Evolutionary conservation across 257 asterid genomes (phyloP).

Genomic region (Solanum etuberosum): DNA sequence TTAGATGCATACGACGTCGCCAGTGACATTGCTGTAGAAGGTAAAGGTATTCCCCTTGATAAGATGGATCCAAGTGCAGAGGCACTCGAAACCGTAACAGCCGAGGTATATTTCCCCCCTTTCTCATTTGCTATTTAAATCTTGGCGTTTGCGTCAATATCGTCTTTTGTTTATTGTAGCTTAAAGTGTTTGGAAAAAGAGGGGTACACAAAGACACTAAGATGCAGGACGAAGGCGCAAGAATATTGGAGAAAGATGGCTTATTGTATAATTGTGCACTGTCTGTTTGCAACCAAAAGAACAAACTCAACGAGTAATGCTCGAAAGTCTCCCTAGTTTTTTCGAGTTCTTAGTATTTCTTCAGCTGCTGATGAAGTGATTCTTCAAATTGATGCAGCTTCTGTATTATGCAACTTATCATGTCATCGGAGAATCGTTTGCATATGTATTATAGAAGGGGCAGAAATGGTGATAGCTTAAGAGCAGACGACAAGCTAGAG

Average conservation of each 20-base stretch:
- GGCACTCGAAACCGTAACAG: constrained; percentile 48
- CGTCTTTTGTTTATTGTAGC: constrained; percentile 17
- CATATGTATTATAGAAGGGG: constrained; percentile 71
- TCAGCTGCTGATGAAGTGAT: neutral
- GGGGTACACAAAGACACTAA: constrained; percentile 78
- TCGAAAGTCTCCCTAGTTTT: no score
- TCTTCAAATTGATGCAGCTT: constrained; percentile 20
- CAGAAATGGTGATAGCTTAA: constrained; percentile 33
- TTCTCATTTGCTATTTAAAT: neutral
- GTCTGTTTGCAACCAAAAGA: constrained; percentile 29
- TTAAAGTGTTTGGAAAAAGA: constrained; percentile 72
- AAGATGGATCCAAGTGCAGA: constrained; percentile 50
- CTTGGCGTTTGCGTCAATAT: neutral
- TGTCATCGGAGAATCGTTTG: constrained; percentile 40
- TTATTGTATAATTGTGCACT: constrained; percentile 67
- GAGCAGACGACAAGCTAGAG: constrained; percentile 37
- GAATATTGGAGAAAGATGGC: constrained; percentile 65
- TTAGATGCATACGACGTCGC: constrained; percentile 49
- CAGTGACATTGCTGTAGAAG: constrained; percentile 54
- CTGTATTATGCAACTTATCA: constrained; percentile 48
- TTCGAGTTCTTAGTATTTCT: neutral
- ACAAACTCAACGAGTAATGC: constrained; percentile 47
- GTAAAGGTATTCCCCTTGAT: constrained; percentile 52
- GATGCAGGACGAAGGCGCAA: constrained; percentile 57
- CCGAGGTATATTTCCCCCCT: constrained; percentile 28